A percentile compares a stretch with the other conserved stretches of the same genome.
phyloP scores from a whole-genome alignment of 31 red algal species.

The Asparagopsis taxiformis region DNA sequence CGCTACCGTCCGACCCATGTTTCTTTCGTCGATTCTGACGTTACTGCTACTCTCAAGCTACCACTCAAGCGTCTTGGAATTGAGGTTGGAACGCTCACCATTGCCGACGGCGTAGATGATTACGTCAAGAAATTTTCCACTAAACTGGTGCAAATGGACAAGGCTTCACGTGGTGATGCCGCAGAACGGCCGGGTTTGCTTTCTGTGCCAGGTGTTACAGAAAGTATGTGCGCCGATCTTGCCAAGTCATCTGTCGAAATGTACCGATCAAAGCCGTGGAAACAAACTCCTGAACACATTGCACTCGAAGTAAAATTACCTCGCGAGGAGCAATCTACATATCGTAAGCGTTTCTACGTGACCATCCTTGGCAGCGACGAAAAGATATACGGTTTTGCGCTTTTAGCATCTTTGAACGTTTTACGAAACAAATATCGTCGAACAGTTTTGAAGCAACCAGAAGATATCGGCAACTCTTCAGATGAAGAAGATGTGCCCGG shows the following conservation, averaged over 20 bases:
- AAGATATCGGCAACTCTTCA: background rate
- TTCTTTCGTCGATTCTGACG: constrained; percentile 35
- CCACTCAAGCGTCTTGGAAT: constrained; percentile 25
- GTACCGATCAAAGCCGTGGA: constrained; percentile 53
- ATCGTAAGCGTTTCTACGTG: constrained; percentile 34
- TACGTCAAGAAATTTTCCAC: constrained; percentile 58
- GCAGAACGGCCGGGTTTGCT: constrained; percentile 60
- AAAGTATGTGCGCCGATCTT: background rate
- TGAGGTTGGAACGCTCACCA: constrained; percentile 15
- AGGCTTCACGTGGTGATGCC: constrained; percentile 42
- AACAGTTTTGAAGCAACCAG: background rate
- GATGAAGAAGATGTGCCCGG: background rate
- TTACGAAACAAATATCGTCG: constrained; percentile 58
- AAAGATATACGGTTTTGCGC: constrained; percentile 51
- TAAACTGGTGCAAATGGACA: constrained; percentile 44
- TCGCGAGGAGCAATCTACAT: background rate
- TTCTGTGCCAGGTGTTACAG: constrained; percentile 21
- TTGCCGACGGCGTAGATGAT: constrained; percentile 68
- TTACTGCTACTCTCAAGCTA: constrained; percentile 10
- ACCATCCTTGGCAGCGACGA: constrained; percentile 52
- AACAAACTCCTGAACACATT: constrained; percentile 50
- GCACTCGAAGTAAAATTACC: constrained; percentile 52
- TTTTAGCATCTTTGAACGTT: constrained; percentile 32
- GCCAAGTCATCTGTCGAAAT: constrained; percentile 25
- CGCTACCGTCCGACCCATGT: constrained; percentile 49